These are phyloP conservation scores for Aspergillus diversus DNA, from an alignment of 495 filamentous ascomycete genomes.

Conservation along the genomic window DNA sequence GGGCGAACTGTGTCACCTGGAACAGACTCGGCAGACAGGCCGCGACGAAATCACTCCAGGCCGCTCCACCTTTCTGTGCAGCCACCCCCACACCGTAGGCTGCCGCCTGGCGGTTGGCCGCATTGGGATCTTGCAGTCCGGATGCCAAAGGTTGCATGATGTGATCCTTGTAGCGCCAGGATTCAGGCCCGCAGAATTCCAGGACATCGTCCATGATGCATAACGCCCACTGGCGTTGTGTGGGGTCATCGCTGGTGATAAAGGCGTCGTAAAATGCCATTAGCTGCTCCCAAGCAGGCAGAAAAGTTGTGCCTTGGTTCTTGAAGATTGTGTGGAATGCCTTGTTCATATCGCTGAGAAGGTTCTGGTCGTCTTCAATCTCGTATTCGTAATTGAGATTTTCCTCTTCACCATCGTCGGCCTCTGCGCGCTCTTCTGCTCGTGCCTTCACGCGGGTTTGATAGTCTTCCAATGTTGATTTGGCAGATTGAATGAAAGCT, in stretches of 20 bases:
- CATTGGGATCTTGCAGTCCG: constrained; percentile 79
- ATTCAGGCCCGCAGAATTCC: constrained; percentile 89
- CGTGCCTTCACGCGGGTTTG: constrained; percentile 80
- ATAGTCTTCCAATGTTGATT: constrained; percentile 88
- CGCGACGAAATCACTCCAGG: constrained; percentile 82
- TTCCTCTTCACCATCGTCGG: constrained; percentile 85
- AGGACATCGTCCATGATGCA: constrained; percentile 99
- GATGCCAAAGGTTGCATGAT: constrained; percentile 84
- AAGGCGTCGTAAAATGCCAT: constrained; percentile 83
- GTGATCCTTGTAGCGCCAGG: constrained; percentile 77
- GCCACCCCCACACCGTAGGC: constrained; percentile 96
- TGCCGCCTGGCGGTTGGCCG: constrained; percentile 95
- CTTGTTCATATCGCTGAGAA: constrained; percentile 99
- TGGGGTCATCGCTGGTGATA: constrained; percentile 80
- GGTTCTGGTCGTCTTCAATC: constrained; percentile 94
- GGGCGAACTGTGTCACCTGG: constrained; percentile 74
- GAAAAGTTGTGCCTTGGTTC: constrained; percentile 82
- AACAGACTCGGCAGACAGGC: constrained; percentile 81
- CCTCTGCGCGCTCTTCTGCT: constrained; percentile 73
- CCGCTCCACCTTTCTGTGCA: constrained; percentile 84
- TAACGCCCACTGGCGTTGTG: constrained; percentile 95
- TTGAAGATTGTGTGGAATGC: constrained; percentile 99
- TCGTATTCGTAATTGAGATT: constrained; percentile 70
- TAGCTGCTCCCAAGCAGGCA: constrained; percentile 84
- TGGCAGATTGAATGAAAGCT: constrained; percentile 81